Evolutionary conservation across 805 yeast genomes (phyloP).

Genomic region (Candida boleticola): DNA sequence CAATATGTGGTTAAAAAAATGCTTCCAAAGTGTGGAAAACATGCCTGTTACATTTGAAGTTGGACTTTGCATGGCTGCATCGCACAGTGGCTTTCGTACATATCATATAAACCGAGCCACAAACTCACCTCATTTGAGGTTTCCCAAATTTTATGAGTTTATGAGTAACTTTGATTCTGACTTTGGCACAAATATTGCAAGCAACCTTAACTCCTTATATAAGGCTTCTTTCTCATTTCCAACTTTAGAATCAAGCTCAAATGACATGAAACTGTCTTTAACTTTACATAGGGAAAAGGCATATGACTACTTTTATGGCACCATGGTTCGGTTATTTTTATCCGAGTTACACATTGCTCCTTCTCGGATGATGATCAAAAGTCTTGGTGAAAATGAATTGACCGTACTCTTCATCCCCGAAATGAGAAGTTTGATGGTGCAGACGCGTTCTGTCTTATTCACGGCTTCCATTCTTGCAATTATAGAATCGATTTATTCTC

Average conservation of each 20-base stretch:
- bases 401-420: constrained; percentile 8
- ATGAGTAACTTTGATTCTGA: constrained; percentile 7
- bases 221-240: not conserved
- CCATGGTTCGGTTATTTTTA: not conserved
- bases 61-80: constrained; percentile 12
- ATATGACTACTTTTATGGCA: not conserved
- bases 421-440: not conserved
- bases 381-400: constrained; percentile 7
- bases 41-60: constrained; percentile 13
- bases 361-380: not conserved
- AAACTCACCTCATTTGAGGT: constrained; percentile 21
- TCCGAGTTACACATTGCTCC: not conserved
- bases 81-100: not conserved
- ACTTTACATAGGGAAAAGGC: too few species aligned
- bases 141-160: constrained; percentile 23
- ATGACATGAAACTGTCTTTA: too few species aligned
- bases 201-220: not conserved
- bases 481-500: constrained; percentile 2
- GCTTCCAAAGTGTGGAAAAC: constrained; percentile 7
- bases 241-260: not conserved
- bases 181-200: constrained; percentile 6
- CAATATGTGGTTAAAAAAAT: constrained; percentile 17
- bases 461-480: constrained; percentile 7
- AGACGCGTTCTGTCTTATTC: constrained; percentile 5
- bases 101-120: constrained; percentile 12